Evolutionary conservation across 768 basidiomycete genomes (phyloP), one percentile per base, ranked within the genome.

Genomic region (Leccinum truebloodii): DNA sequence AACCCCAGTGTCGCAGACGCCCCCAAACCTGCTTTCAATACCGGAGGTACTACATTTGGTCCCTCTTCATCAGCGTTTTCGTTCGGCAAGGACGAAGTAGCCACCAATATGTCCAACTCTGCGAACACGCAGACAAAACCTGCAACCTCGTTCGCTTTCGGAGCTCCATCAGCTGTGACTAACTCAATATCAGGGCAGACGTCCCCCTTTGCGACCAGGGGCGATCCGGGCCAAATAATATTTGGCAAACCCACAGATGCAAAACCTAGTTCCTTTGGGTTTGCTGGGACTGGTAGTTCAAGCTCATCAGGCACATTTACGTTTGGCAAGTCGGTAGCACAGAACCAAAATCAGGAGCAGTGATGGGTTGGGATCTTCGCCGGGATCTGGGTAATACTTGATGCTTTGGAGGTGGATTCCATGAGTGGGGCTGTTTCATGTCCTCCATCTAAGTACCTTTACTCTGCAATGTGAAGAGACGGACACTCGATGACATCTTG

Each of bases 311-410:
- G 34, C 57, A 30, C 69, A 9, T 66, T 72, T 20, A 44, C 63
- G 20, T 73, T 74, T 58, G 65, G 69, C 20, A 74, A 74, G 39
- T 55, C 74, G 35, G 50, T 63, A 32, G 52, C 68, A 28, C 73
- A 75, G 50, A 75, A 68, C 30, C 72, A 73, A 62, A 73, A 73
- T 59, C 71, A 72, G 64, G 73, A 76, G 59, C 74, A 78, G 26
- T 73, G 57, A 71, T 46, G 44, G n/a, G 20, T 22, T 46, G 6
- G 44, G 20, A 22, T 20, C 50, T 7, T 48, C 26, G 32, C 35
- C 16, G 22, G 26, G 49, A 58, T 48, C 30, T 18, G 6, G 4
- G 6, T 16, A 22, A 13, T 44, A 3, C 22, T 24, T 50, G 46
- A 32, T 39, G 32, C 22, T 53, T 54, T 49, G 20, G 28, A 24